Evolutionary conservation across 1,139 yeast genomes (phyloP).

Genomic region (Komagataea norvegica): DNA sequence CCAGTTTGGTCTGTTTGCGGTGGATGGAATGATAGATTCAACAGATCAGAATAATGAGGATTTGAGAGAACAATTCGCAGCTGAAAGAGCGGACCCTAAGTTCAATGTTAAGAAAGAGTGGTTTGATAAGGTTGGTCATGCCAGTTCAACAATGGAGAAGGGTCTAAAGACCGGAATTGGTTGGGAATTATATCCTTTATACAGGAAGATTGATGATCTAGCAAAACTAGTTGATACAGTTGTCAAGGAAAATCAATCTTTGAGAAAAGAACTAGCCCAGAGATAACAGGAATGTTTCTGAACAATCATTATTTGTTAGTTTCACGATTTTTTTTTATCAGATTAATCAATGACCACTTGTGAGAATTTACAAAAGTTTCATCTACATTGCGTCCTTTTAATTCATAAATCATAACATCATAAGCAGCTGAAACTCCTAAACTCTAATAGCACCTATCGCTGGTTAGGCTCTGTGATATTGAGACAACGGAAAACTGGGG

Average conservation of each 20-base stretch:
- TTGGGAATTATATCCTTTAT: constrained; percentile 61
- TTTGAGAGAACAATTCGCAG: constrained; percentile 48
- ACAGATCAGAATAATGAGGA: constrained; percentile 30
- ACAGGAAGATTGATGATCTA: constrained; percentile 35
- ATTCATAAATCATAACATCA: too few relatives aligned
- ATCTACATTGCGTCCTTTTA: too few relatives aligned
- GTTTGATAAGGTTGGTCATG: constrained; percentile 39
- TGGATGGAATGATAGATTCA: constrained; percentile 17
- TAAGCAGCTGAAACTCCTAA: too few relatives aligned
- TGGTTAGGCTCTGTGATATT: too few relatives aligned
- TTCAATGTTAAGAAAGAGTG: constrained; percentile 53
- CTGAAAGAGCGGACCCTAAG: constrained; percentile 70
- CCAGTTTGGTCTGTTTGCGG: constrained; percentile 30
- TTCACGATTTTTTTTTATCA: too few relatives aligned
- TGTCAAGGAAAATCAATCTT: constrained; percentile 16
- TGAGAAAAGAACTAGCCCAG: constrained; percentile 12
- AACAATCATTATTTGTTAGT: too few relatives aligned
- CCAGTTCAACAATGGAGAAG: constrained; percentile 52
- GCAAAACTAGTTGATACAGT: constrained; percentile 28
- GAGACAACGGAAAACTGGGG: too few relatives aligned
- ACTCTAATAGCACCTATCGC: too few relatives aligned
- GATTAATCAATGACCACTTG: too few relatives aligned
- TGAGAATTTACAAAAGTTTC: too few relatives aligned
- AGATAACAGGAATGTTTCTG: too few relatives aligned
- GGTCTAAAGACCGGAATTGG: constrained; percentile 56